A percentile compares a stretch with the other conserved stretches of the same genome.
These are phyloP conservation scores for Quillaja saponaria DNA, from an alignment of 306 rosid species.

Conservation along the genomic window DNA sequence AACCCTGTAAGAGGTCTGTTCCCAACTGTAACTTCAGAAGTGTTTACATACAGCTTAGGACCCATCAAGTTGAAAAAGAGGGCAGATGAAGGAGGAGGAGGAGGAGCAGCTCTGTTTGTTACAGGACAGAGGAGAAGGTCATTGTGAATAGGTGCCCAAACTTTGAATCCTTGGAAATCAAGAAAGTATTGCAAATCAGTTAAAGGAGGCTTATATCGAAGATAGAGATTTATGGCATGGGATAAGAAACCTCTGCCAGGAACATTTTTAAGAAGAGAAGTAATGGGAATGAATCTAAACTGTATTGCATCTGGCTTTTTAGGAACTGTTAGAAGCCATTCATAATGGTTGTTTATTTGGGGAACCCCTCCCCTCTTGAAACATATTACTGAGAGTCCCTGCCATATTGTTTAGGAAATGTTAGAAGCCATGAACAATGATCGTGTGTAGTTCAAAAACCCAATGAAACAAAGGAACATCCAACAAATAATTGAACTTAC, in stretches of 20 bases:
- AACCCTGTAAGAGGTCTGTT: constrained; percentile 80
- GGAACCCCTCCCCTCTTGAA: constrained; percentile 78
- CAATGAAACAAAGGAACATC: too few species aligned
- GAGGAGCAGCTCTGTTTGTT: constrained; percentile 49
- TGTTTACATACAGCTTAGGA: constrained; percentile 73
- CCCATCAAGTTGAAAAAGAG: constrained; percentile 75
- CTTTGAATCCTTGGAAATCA: constrained; percentile 75
- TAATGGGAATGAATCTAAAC: constrained; percentile 70
- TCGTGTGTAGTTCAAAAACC: too few species aligned
- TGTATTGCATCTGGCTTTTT: constrained; percentile 64
- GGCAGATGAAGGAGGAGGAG: constrained; percentile 48
- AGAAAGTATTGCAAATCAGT: constrained; percentile 80
- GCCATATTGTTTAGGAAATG: constrained; percentile 23
- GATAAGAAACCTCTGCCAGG: constrained; percentile 83
- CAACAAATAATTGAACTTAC: constrained; percentile 42
- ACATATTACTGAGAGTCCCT: constrained; percentile 82
- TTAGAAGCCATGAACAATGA: too few species aligned
- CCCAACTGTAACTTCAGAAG: constrained; percentile 62
- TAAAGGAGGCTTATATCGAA: constrained; percentile 82
- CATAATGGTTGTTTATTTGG: constrained; percentile 56
- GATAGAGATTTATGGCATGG: constrained; percentile 93
- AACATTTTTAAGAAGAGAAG: constrained; percentile 75
- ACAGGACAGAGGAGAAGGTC: constrained; percentile 70
- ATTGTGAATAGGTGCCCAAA: constrained; percentile 88
- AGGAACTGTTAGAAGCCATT: constrained; percentile 80